Base-by-base conservation (phyloP, 1,139 yeast species). In the Protomyces gravidus region DNA sequence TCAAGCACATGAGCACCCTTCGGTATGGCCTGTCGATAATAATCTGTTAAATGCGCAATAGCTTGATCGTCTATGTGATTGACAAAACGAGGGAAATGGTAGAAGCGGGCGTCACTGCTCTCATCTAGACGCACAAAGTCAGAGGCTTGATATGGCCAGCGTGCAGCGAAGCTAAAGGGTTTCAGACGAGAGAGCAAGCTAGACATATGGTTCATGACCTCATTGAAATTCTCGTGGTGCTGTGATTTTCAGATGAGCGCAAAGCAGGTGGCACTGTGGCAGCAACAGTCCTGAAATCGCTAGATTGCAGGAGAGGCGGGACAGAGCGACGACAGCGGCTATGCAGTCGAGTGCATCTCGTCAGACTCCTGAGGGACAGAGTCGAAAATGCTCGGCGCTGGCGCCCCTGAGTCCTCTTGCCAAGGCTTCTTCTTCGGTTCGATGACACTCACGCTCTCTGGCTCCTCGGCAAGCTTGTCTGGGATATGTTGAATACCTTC, bases 31-130 rank as follows among this genome's bases (percentile, higher is more conserved):
- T 28, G 42, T 23, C 48, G 47, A 17, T 55, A 55, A 26, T 48
- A 55, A n/a, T 23, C 32, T 6, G 32, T 28, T 21, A 55, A 47
- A 19, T 30, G 45, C 15, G 40, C 45, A 28, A 55, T 55, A 9
- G 59, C 59, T 28, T 47, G 32, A 36, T 55, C 59, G 27, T 55
- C 59, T 33, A 55, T 55, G 25, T 55, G 59, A 13, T 48, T 55
- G 40, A 55, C 59, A 23, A 55, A 28, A 15, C 59, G 15, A 3
- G 59, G 59, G 21, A 32, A 40, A n/a, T 39, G 17, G 27, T 55
- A 55, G 33, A 55, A 55, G 30, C 40, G 27, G 23, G 59, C 39
- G 49, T 55, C 59, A 11, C 36, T 32, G 7, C 39, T 21, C 28
- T 53, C 58, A 28, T 53, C 58, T 13, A 11, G 19, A 17, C 42